Base-by-base conservation (phyloP, 768 basidiomycete species). In the Boletus eberwhitei region DNA sequence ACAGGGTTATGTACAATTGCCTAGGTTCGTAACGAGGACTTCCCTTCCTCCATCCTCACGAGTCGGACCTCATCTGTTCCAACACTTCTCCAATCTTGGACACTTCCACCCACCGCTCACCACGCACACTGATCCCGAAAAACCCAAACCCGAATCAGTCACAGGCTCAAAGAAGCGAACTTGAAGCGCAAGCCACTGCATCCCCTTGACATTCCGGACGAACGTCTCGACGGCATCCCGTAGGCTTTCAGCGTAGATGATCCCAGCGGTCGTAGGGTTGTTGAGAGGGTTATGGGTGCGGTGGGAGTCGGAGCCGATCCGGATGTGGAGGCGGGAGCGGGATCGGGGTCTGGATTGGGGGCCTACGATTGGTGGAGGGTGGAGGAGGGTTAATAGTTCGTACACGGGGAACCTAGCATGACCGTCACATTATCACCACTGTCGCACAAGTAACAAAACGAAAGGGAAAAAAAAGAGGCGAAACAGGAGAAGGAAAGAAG, bases 11-110 rank as follows among this genome's bases (percentile, higher is more conserved):
- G n/a, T n/a, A n/a, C 87, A 86, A 29, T 88, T 82, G 0, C 88
- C 87, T 74, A 87, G 80, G 58, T 85, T 80, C 11, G 82, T 73
- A 13, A 88, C 74, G 59, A 77, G 79, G 17, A 71, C 68, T 55
- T 85, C 81, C 49, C 81, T 71, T 3, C 83, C 85, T 22, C 84
- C 48, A 67, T 70, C n/a, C n/a, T n/a, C n/a, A n/a, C n/a, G n/a
- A n/a, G n/a, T n/a, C n/a, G n/a, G n/a, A n/a, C 52, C 74, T 75
- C 85, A 90, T 85, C 68, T 82, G 83, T 47, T 85, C 83, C 3
- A 89, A 76, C 0, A 84, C 85, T 60, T 88, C 83, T 1, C 83
- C 83, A 1, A 88, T 77, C 64, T 87, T 88, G 61, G 85, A 79
- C 54, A 88, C 75, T 64, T 90, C 88, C 0, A 61, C 67, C 88